Evolutionary conservation across 331 rosid genomes (phyloP), one percentile per base, ranked within the genome.

Genomic region (Stylosanthes scabra): DNA sequence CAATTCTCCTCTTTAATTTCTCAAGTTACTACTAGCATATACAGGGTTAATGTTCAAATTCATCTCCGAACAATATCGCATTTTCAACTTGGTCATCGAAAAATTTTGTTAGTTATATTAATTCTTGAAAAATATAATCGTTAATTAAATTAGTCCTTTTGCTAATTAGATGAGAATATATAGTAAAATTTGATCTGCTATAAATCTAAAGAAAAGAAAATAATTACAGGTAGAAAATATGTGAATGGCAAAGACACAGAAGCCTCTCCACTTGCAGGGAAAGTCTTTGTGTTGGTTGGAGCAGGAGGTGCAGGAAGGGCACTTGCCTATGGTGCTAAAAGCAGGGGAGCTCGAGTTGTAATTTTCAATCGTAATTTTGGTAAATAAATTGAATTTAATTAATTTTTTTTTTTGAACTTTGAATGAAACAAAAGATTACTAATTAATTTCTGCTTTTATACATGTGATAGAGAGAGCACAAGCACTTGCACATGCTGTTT

Each of bases 311-410:
- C 56, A 25, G 66, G 64, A 57, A 70, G 75, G 42, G 66, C 75
- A 57, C 55, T 70, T 57, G 75, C 75, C 45, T 42, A 56, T 70
- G 66, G 66, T 57, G 75, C 75, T 41, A 70, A 57, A 25, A 70
- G 66, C 1, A 70, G 44, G 2, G 75, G 75, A 14, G 66, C 75
- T 25, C 4, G 68, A 11, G 76, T 71, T 14, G 59, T 59, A 20
- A 29, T 71, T 59, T 71, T 71, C 68, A 71, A 71, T 37, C 76
- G 68, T 57, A 14, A 59, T 4, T 70, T 56, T 27, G 75, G 75
- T 70, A 70, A 20, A 20, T 20, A 20, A 1, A 20, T 20, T 20
- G 25, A 20, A 20, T 20, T 20, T 20, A 20, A 20, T 20, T 20
- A 20, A 20, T 20, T 20, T 20, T 20, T 20, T 20, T 20, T 20